phyloP scores from a whole-genome alignment of 192 early-diverging fungal genomes.

The Irineochytrium annulatum region DNA sequence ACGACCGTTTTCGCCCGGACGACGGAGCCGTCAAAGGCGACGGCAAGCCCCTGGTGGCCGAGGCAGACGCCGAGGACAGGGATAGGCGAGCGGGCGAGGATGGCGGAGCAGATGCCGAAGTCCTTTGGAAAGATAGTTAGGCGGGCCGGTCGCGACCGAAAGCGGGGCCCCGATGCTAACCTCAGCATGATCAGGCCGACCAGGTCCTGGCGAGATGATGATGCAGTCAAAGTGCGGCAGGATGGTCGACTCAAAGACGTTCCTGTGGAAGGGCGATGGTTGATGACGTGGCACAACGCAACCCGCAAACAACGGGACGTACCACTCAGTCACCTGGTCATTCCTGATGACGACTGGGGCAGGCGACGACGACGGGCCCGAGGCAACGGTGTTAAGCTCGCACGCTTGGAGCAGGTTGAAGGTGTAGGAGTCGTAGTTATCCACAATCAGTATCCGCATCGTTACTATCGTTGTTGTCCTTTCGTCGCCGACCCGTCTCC shows the following conservation, averaged over 20 bases:
- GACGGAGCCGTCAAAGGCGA: constrained; percentile 63
- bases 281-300: constrained; percentile 6
- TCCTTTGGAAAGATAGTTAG: constrained; percentile 51
- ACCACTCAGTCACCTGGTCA: constrained; percentile 90
- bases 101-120: constrained; percentile 69
- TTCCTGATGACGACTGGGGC: constrained; percentile 81
- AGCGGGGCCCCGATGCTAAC: constrained; percentile 22
- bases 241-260: constrained; percentile 47
- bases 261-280: constrained; percentile 43
- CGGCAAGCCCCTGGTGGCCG: constrained; percentile 87
- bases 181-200: constrained; percentile 61
- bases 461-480: neutral
- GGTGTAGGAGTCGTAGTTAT: constrained; percentile 98
- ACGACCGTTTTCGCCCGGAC: constrained; percentile 49
- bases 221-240: constrained; percentile 82
- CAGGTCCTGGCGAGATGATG: constrained; percentile 93
- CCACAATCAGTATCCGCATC: constrained; percentile 74
- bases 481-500: too few relatives aligned
- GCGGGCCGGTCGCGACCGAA: neutral
- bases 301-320: neutral
- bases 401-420: constrained; percentile 86
- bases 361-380: too few relatives aligned
- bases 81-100: constrained; percentile 45
- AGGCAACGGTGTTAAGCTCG: constrained; percentile 36
- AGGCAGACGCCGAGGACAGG: constrained; percentile 92